These are phyloP conservation scores for Eruca vesicaria DNA, from an alignment of 441 rosid species.

Conservation along the genomic window DNA sequence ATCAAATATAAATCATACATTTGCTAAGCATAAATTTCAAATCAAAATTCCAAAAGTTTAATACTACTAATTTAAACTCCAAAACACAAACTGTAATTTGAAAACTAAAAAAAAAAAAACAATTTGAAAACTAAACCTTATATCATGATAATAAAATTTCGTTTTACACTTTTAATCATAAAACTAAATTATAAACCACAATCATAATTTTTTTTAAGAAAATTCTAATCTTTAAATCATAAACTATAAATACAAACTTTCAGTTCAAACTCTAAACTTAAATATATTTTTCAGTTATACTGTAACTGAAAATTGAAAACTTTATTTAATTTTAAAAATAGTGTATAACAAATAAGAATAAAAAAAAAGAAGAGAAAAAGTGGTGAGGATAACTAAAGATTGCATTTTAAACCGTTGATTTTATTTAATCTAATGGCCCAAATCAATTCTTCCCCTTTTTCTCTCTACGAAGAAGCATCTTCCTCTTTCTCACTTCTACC, in stretches of 20 bases:
- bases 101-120: too few species aligned
- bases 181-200: too few species aligned
- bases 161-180: not conserved
- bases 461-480: not conserved
- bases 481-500: not conserved
- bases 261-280: too few species aligned
- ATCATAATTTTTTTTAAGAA: too few species aligned
- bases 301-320: not conserved
- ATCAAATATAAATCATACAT: too few species aligned
- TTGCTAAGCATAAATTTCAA: not conserved
- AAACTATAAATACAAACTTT: too few species aligned
- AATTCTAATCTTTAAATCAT: too few species aligned
- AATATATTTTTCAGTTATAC: too few species aligned
- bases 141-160: not conserved
- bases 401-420: not conserved
- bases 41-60: too few species aligned
- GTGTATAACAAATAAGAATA: too few species aligned
- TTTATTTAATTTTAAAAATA: too few species aligned
- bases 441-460: not conserved
- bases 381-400: not conserved
- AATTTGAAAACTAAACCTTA: not conserved
- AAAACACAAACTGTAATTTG: not conserved
- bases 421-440: not conserved
- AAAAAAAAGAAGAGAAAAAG: too few species aligned
- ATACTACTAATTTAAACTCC: not conserved